phyloP scores from a whole-genome alignment of 805 yeast genomes.

The Schwanniomyces pseudopolymorphus region DNA sequence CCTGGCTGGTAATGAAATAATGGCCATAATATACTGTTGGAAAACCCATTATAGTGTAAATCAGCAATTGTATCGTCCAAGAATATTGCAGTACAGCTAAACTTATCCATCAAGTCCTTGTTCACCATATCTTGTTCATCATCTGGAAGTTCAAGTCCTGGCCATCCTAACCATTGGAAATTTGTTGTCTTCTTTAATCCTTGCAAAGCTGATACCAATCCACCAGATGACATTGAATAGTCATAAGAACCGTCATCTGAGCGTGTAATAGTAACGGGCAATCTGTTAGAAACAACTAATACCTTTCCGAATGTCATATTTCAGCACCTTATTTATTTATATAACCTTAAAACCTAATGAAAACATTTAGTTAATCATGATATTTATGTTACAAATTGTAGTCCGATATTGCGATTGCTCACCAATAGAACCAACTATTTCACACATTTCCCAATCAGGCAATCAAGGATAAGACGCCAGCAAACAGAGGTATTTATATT shows the following conservation, averaged over 20 bases:
- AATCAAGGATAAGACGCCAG: slow-evolving; percentile 1
- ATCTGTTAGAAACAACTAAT: slow-evolving; percentile 87
- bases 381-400: background rate
- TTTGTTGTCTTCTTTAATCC: slow-evolving; percentile 81
- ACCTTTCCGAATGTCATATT: slow-evolving; percentile 58
- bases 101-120: slow-evolving; percentile 67
- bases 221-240: slow-evolving; percentile 95
- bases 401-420: background rate
- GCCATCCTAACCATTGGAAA: slow-evolving; percentile 99
- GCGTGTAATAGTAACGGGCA: slow-evolving; percentile 88
- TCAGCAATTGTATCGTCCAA: slow-evolving; percentile 88
- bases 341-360: background rate
- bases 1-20: slow-evolving; percentile 98
- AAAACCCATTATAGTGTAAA: slow-evolving; percentile 93
- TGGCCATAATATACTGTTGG: slow-evolving; percentile 96
- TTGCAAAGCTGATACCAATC: slow-evolving; percentile 92
- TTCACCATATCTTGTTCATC: slow-evolving; percentile 69
- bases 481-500: background rate
- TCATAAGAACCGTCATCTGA: slow-evolving; percentile 63
- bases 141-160: slow-evolving; percentile 78
- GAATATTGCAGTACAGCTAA: slow-evolving; percentile 88
- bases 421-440: background rate
- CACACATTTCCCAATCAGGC: slow-evolving; percentile 5
- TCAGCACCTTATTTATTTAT: background rate
- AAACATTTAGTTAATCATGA: background rate